A percentile compares a stretch with the other conserved stretches of the same genome.
phyloP scores from a whole-genome alignment of 805 yeast genomes.

The Wickerhamomyces pijperi region DNA sequence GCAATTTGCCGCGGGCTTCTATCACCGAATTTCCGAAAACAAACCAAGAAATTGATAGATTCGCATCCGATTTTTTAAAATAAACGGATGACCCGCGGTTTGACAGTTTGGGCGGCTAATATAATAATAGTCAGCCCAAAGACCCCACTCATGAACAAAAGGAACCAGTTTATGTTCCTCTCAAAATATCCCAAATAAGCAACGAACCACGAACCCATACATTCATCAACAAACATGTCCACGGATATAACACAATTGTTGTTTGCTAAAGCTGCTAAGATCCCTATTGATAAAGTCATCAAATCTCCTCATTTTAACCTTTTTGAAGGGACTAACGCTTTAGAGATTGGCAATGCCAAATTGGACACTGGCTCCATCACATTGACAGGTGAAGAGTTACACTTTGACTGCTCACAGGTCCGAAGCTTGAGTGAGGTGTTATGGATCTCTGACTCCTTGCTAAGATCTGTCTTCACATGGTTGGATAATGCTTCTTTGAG shows the following conservation, averaged over 20 bases:
- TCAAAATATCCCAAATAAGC: too few species aligned
- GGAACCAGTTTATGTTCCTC: too few species aligned
- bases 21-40: too few species aligned
- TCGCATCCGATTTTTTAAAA: too few species aligned
- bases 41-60: too few species aligned
- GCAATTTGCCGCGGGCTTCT: too few species aligned
- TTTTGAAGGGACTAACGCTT: constrained; percentile 78
- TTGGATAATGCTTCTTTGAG: constrained; percentile 60
- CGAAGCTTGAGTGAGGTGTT: constrained; percentile 30
- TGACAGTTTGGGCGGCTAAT: too few species aligned
- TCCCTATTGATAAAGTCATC: constrained; percentile 45
- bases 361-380: constrained; percentile 71
- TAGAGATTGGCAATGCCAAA: constrained; percentile 61
- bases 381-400: constrained; percentile 30
- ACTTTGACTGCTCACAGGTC: constrained; percentile 32
- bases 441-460: constrained; percentile 41
- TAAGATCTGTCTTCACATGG: constrained; percentile 60
- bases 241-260: constrained; percentile 48
- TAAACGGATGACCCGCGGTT: too few species aligned
- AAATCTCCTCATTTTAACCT: constrained; percentile 52
- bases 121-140: too few species aligned
- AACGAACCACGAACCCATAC: too few species aligned
- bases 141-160: too few species aligned
- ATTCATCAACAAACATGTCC: too few species aligned
- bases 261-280: constrained; percentile 24